Conservation (phyloP, 768 basidiomycete species). For the Mycena maculata region DNA sequence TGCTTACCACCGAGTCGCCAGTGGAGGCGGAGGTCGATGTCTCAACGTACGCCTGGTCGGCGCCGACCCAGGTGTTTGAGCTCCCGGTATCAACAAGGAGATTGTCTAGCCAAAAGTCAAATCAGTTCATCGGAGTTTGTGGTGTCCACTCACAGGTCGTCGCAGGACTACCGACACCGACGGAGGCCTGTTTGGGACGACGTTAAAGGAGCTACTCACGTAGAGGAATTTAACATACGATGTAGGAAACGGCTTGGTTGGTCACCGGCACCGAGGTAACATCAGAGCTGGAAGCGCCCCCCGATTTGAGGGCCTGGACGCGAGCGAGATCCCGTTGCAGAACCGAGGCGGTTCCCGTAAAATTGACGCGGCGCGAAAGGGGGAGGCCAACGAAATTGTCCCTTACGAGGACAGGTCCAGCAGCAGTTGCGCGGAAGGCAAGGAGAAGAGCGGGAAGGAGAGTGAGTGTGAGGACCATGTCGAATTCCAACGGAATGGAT, state of each 20-base stretch:
- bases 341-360: conserved; percentile 60
- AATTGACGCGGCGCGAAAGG: conserved; percentile 67
- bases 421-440: conserved; percentile 57
- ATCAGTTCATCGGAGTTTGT: conserved; percentile 2
- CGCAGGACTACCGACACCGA: conserved; percentile 66
- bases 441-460: conserved; percentile 60
- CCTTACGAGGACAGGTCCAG: conserved; percentile 56
- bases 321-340: conserved; percentile 63
- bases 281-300: conserved; percentile 44
- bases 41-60: conserved; percentile 53
- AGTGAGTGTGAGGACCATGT: conserved; percentile 40
- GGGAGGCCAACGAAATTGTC: conserved; percentile 57
- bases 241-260: conserved; percentile 44
- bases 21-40: conserved; percentile 65
- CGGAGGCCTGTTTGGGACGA: conserved; percentile 44
- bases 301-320: conserved; percentile 56
- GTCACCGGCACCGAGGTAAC: conserved; percentile 57
- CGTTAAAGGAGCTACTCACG: not conserved
- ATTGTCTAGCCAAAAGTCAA: conserved; percentile 49
- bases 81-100: conserved; percentile 75
- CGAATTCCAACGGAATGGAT: too few relatives aligned
- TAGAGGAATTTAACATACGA: conserved; percentile 26
- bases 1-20: conserved; percentile 58
- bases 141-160: conserved; percentile 56
- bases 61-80: conserved; percentile 79